Conservation (phyloP, 2,329 filamentous ascomycete genomes). For the Penicillium sp. region DNA sequence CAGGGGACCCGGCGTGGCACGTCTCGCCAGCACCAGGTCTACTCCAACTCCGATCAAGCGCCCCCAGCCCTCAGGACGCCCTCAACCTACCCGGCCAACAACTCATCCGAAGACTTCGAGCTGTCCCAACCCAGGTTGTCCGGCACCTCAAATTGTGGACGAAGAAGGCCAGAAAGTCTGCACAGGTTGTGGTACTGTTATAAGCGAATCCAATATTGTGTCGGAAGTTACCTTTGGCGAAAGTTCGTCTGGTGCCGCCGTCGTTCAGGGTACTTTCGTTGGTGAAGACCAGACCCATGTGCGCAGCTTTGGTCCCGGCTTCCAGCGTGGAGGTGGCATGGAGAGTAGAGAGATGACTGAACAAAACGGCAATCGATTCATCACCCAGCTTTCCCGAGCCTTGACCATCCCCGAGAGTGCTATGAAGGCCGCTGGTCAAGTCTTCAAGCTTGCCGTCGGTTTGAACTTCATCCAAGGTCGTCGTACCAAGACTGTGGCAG, state of each 20-base stretch:
- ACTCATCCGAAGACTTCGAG: slow-evolving; percentile 45
- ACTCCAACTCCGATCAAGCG: slow-evolving; percentile 44
- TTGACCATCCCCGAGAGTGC: slow-evolving; percentile 60
- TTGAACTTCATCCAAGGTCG: slow-evolving; percentile 85
- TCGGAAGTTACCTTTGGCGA: slow-evolving; percentile 92
- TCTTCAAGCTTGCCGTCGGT: slow-evolving; percentile 75
- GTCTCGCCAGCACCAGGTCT: slow-evolving; percentile 46
- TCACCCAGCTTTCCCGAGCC: slow-evolving; percentile 46
- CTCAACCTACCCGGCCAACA: slow-evolving; percentile 36
- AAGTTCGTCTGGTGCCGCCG: slow-evolving; percentile 78
- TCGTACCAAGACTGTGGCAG: slow-evolving; percentile 79
- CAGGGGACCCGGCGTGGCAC: slow-evolving; percentile 38
- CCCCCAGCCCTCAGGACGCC: slow-evolving; percentile 37
- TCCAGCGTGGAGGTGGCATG: slow-evolving; percentile 53
- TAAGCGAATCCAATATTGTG: slow-evolving; percentile 86
- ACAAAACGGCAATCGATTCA: slow-evolving; percentile 49
- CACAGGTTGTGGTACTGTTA: slow-evolving; percentile 80
- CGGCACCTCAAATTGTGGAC: slow-evolving; percentile 50
- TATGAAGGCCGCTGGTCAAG: slow-evolving; percentile 68
- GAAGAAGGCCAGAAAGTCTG: slow-evolving; percentile 64
- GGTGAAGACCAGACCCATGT: slow-evolving; percentile 83
- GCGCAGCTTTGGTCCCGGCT: slow-evolving; percentile 58
- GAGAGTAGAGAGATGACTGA: slow-evolving; percentile 55
- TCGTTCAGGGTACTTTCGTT: slow-evolving; percentile 89
- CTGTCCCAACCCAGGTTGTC: slow-evolving; percentile 52